A percentile compares a stretch with the other conserved stretches of the same genome.
phyloP scores from a whole-genome alignment of 2,329 filamentous ascomycete species.

The Alternaria conjuncta region DNA sequence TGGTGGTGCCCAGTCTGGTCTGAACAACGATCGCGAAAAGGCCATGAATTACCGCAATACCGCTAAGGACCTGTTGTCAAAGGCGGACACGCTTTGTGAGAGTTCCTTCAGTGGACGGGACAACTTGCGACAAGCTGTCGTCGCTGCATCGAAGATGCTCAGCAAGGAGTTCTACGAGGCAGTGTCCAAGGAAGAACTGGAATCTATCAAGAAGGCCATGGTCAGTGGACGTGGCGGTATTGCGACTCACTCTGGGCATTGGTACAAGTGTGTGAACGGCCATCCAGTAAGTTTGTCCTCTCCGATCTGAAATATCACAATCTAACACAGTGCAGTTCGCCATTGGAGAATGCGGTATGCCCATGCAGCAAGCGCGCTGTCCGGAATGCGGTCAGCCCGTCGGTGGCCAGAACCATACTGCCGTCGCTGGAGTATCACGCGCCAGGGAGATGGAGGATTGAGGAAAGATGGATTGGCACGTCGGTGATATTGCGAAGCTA shows the following conservation, averaged over 20 bases:
- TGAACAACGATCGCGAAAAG: slow-evolving; percentile 8
- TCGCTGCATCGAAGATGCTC: slow-evolving; percentile 37
- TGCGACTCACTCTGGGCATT: slow-evolving; percentile 60
- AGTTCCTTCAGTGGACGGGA: slow-evolving; percentile 39
- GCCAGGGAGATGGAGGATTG: slow-evolving; percentile 59
- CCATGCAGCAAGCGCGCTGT: slow-evolving; percentile 67
- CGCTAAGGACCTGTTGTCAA: slow-evolving; percentile 34
- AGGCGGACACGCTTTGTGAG: slow-evolving; percentile 43
- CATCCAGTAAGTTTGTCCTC: slow-evolving; percentile 54
- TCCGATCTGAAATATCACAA: not conserved
- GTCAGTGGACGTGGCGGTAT: slow-evolving; percentile 51
- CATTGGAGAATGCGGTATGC: slow-evolving; percentile 70
- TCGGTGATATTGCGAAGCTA: not conserved
- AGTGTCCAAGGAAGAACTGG: slow-evolving; percentile 52
- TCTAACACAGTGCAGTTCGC: slow-evolving; percentile 53
- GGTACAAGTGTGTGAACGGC: slow-evolving; percentile 65
- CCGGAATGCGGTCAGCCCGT: slow-evolving; percentile 67
- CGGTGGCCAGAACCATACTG: slow-evolving; percentile 61
- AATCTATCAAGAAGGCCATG: slow-evolving; percentile 57
- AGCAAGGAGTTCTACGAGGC: slow-evolving; percentile 48
- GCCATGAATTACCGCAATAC: slow-evolving; percentile 19
- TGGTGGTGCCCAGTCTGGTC: slow-evolving; percentile 18
- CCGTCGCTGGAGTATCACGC: slow-evolving; percentile 59
- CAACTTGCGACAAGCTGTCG: slow-evolving; percentile 32
- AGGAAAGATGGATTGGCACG: not conserved